Base-by-base conservation (phyloP, 2,329 filamentous ascomycete genomes). In the Botrytis pseudocinerea region DNA sequence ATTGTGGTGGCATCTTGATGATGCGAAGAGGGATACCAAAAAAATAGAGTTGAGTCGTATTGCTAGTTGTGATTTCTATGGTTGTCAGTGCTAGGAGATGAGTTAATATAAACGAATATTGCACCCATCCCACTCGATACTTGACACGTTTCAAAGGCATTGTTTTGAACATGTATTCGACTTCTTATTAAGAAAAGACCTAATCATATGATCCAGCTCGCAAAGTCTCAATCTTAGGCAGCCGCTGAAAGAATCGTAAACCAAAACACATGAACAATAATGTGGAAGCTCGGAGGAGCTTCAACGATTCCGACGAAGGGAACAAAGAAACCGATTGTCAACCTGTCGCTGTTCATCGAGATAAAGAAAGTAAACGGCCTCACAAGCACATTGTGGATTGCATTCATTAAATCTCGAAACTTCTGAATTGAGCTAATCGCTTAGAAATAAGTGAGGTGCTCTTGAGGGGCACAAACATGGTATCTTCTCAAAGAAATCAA, bases 401-500 rank as follows among this genome's bases (percentile, higher is more conserved):
- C 48, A 40, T 68, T 42, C 35, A 57, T 40, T 40, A 57, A 57
- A 57, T 68, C 64, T 68, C 38, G 64, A 38, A 68, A 54, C 64
- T 57, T 68, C 64, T 68, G 48, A 25, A 68, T 68, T 68, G 48
- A 68, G 64, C 64, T 68, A 68, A 32, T 57, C 35, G 48, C 16
- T 46, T 48, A 42, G 35, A 68, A 68, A 68, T 57, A 40, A 68
- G 48, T 68, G 18, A 40, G 25, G 42, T 42, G 64, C 64, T 42
- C 48, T 68, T 20, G 9, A 40, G 25, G 18, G 22, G 64, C 64
- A 68, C 35, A 28, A 68, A 68, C 16, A 51, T 54, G 64, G 64
- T 68, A 57, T 57, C 64, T 57, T 54, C 48, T 57, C 48, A n/a
- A 68, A 57, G 64, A 51, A 68, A 68, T 57, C 35, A 68, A 66